Conservation (phyloP, 257 asterid genomes). For the Voacanga thouarsii region DNA sequence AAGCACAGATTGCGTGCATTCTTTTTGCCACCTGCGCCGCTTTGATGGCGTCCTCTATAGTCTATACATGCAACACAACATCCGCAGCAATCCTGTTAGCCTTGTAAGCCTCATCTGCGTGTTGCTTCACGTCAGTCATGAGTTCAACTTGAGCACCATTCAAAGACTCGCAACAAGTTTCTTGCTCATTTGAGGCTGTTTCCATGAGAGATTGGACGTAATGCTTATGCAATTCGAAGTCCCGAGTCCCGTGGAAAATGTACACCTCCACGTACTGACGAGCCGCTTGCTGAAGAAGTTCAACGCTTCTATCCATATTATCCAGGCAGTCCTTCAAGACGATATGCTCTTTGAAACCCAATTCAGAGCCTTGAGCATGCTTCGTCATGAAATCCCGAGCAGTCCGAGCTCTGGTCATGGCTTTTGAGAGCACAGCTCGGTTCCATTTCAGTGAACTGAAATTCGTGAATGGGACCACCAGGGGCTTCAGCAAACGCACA, state of each 20-base stretch:
- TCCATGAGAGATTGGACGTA: conserved; percentile 12
- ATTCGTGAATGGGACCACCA: background rate
- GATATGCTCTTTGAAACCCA: background rate
- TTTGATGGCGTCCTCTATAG: no score
- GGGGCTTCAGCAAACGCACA: conserved; percentile 8
- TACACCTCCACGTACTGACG: conserved; percentile 9
- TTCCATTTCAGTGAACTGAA: conserved; percentile 14
- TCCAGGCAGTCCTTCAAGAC: conserved; percentile 8
- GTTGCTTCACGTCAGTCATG: background rate
- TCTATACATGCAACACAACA: background rate
- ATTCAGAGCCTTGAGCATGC: background rate
- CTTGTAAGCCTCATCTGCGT: background rate
- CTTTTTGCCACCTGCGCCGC: background rate
- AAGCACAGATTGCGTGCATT: background rate
- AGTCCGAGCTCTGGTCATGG: conserved; percentile 16
- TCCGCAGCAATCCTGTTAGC: conserved; percentile 15
- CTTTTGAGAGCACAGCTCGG: conserved; percentile 17
- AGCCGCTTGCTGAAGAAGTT: conserved; percentile 16
- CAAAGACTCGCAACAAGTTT: conserved; percentile 6
- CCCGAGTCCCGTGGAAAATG: background rate
- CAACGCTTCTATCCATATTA: conserved; percentile 1
- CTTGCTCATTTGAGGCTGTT: conserved; percentile 5
- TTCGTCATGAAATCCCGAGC: conserved; percentile 11
- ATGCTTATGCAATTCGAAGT: conserved; percentile 1
- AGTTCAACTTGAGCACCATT: background rate